These are phyloP conservation scores for Bothriochloa decipiens DNA, from an alignment of 176 grass and related monocot species.

Conservation along the genomic window DNA sequence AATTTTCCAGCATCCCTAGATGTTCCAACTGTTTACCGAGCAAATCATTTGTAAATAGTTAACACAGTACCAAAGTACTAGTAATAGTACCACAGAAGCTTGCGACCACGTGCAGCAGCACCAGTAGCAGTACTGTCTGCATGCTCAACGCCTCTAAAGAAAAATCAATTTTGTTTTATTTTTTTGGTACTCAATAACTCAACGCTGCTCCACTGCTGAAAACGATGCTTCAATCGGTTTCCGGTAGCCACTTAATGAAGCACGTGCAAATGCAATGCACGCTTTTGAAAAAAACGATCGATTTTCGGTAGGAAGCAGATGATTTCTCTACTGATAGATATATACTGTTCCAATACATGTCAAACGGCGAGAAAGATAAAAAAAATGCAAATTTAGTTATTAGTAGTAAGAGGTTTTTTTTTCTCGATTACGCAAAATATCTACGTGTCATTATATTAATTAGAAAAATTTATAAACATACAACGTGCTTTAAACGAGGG, in stretches of 20 bases:
- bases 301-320: neutral
- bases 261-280: no score
- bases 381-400: no score
- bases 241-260: neutral
- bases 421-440: no score
- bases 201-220: neutral
- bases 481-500: no score
- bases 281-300: neutral
- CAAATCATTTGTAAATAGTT: conserved; percentile 46
- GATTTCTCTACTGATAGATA: neutral
- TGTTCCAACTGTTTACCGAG: conserved; percentile 33
- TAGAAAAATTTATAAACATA: no score
- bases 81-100: neutral
- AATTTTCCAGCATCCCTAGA: conserved; percentile 51
- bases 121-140: neutral
- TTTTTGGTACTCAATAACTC: neutral
- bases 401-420: neutral
- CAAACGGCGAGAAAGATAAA: no score
- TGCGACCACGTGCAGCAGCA: conserved; percentile 6
- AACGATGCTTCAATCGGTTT: neutral
- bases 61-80: neutral
- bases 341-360: no score
- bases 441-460: no score
- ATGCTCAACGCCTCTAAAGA: neutral
- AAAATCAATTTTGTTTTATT: neutral